Conservation (phyloP, 75 land plant species). For the Cryptomeria japonica region DNA sequence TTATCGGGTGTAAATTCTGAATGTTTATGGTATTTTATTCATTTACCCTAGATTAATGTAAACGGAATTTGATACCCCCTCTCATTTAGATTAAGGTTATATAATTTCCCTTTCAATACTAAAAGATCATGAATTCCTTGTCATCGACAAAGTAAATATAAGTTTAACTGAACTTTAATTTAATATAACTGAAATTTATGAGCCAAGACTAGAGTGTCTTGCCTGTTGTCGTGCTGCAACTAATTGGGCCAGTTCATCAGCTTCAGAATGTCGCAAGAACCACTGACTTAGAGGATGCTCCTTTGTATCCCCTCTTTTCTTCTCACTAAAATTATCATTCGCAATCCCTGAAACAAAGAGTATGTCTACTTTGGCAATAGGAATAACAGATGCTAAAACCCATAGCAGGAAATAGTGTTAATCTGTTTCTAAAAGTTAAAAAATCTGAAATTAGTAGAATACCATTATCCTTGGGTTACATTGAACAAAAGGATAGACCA, state of each 20-base stretch:
- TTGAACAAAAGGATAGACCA: neutral
- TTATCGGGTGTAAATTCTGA: no score
- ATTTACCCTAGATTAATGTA: no score
- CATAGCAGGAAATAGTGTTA: neutral
- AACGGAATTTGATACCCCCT: no score
- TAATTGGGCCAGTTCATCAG: slow-evolving; percentile 69
- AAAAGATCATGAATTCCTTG: neutral
- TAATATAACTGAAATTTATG: neutral
- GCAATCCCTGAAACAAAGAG: slow-evolving; percentile 15
- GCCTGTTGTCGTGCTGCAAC: slow-evolving; percentile 89
- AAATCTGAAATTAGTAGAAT: neutral
- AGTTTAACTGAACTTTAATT: no score
- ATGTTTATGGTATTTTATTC: no score
- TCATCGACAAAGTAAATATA: neutral
- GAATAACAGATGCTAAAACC: neutral
- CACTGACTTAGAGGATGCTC: slow-evolving; percentile 76
- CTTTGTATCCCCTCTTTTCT: slow-evolving; percentile 82
- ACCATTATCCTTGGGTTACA: neutral
- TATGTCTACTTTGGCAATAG: neutral
- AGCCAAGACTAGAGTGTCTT: neutral
- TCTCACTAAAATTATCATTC: slow-evolving; percentile 35
- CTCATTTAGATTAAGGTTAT: no score
- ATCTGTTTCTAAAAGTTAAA: neutral
- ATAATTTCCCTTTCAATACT: no score
- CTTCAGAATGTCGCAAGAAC: slow-evolving; percentile 85